Base-by-base conservation (phyloP, 371 early-diverging fungal genomes). In the Lichtheimia hyalospora region DNA sequence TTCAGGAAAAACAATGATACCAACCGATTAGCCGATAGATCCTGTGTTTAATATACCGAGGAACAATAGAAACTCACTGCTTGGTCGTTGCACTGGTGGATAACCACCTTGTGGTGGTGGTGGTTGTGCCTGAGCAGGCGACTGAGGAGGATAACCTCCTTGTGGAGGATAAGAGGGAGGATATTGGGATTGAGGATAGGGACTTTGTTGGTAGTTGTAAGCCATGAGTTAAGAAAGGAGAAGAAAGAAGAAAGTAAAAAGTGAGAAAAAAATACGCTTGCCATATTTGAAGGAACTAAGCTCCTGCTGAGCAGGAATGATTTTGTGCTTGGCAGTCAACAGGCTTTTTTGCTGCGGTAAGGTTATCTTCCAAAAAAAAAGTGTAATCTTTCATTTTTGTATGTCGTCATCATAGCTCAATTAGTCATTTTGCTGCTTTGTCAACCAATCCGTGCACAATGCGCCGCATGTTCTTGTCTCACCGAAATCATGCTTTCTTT, bases 91-190 rank as follows among this genome's bases (percentile, higher is more conserved):
- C 24, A 23, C 42, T 34, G 34, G 34, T 20, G 60, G 60, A 43
- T 54, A 64, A n/a, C 49, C 56, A 12, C n/a, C 13, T 10, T 49
- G 57, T n/a, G 16, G 20, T 20, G 46, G 54, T 41, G 52, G 54
- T 40, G 70, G 49, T 7, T 55, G 55, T 6, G 50, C 49, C 7
- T 44, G 55, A 16, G 58, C 50, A 7, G 48, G 41, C 27, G 52
- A 42, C n/a, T 58, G 57, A 43, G 60, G 62, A 12, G 69, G 69
- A 50, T 54, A 57, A 8, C 48, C 42, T 46, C 43, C 52, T n/a
- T 52, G 58, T 25, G 49, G 59, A 14, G 58, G 61, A 15, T 57
- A 60, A 34, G 60, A 52, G 23, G 18, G 23, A 27, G 58, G 41
- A n/a, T 43, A 52, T 14, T 63, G 64, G 8, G 42, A 50, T 28